Conservation (phyloP, 768 basidiomycete genomes). For the Terana coerulea region DNA sequence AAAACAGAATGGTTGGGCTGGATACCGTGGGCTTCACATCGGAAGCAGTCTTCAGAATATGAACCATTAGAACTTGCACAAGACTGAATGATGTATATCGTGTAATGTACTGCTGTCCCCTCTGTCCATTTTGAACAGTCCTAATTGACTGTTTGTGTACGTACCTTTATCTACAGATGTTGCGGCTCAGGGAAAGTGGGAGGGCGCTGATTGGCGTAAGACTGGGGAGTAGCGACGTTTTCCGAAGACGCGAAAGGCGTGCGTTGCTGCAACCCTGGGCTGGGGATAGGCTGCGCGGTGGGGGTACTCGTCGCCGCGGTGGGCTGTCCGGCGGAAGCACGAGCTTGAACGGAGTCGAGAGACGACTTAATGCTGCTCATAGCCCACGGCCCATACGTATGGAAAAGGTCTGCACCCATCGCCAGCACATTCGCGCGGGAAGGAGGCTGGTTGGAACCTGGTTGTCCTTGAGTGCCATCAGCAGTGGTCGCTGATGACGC, state of each 20-base stretch:
- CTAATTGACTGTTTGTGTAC: neutral
- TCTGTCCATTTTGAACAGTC: neutral
- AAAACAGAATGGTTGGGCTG: constrained; percentile 11
- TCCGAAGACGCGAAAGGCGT: neutral
- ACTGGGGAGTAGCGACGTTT: constrained; percentile 15
- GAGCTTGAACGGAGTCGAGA: neutral
- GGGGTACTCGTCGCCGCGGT: neutral
- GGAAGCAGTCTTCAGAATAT: constrained; percentile 4
- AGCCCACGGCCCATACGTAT: constrained; percentile 13
- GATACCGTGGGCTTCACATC: neutral
- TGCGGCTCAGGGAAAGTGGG: constrained; percentile 21
- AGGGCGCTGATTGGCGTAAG: constrained; percentile 23
- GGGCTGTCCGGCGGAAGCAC: neutral
- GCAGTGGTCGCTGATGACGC: constrained; percentile 15
- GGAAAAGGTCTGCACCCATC: constrained; percentile 8
- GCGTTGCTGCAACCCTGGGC: constrained; percentile 7
- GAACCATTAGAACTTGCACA: constrained; percentile 14
- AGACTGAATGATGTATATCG: constrained; percentile 8
- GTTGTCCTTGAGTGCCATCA: neutral
- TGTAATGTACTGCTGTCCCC: neutral
- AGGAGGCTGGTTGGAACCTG: neutral
- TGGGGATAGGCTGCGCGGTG: neutral
- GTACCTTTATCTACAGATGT: neutral
- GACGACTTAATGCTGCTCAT: constrained; percentile 8
- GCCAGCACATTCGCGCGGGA: constrained; percentile 6